These are phyloP conservation scores for Santalum album DNA, from an alignment of 164 flowering plant species.

Conservation along the genomic window DNA sequence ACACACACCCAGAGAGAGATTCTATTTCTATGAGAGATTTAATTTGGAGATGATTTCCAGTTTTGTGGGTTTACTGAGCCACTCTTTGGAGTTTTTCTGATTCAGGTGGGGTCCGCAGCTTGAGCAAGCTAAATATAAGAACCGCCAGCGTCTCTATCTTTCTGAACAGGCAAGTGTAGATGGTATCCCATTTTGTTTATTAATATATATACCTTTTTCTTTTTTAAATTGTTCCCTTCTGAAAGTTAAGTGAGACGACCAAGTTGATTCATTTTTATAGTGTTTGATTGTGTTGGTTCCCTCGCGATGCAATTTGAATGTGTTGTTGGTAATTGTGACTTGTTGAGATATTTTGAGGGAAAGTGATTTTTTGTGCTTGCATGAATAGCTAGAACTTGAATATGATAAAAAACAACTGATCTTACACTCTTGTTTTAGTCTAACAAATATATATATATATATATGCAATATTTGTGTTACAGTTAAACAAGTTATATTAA, in stretches of 20 bases:
- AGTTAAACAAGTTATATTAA: too few relatives aligned
- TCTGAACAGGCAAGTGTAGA: slow-evolving; percentile 75
- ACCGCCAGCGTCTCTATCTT: slow-evolving; percentile 89
- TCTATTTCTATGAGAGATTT: too few relatives aligned
- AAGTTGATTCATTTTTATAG: neutral
- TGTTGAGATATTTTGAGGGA: neutral
- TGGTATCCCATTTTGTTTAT: too few relatives aligned
- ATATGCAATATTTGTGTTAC: too few relatives aligned
- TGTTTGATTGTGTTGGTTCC: neutral
- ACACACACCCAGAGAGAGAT: too few relatives aligned
- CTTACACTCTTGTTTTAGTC: too few relatives aligned
- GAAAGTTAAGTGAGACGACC: neutral
- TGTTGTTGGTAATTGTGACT: neutral
- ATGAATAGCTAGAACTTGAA: neutral
- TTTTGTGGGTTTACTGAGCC: too few relatives aligned
- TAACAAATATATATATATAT: too few relatives aligned
- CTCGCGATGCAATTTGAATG: neutral
- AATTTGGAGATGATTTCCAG: too few relatives aligned
- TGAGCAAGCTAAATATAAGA: slow-evolving; percentile 90
- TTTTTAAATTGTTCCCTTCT: too few relatives aligned
- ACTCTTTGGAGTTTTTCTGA: neutral
- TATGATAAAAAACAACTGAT: neutral
- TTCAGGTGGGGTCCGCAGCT: slow-evolving; percentile 90
- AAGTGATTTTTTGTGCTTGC: neutral
- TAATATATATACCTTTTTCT: too few relatives aligned